Evolutionary conservation across 108 stramenopile species (phyloP).

Genomic region (Skeletonema menzelii): DNA sequence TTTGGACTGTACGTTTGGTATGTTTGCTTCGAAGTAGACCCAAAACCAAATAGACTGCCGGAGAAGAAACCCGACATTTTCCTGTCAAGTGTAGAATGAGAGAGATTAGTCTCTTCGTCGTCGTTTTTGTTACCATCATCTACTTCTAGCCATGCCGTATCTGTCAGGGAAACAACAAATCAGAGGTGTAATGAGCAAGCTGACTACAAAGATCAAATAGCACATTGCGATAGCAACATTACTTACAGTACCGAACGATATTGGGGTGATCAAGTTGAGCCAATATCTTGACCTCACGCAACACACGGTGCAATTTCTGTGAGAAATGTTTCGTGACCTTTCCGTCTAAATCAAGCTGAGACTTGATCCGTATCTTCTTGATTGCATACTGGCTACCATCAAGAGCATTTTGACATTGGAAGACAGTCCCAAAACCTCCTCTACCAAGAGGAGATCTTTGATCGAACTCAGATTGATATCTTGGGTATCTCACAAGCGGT

Average conservation of each 20-base stretch:
- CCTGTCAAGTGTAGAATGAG: conserved; percentile 19
- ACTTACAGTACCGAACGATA: conserved; percentile 89
- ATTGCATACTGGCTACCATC: conserved; percentile 94
- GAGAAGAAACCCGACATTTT: conserved; percentile 15
- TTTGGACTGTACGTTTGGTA: conserved; percentile 12
- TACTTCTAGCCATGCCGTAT: conserved; percentile 95
- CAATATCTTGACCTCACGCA: conserved; percentile 95
- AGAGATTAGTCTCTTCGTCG: conserved; percentile 29
- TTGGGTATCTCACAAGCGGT: conserved; percentile 80
- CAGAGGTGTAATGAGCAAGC: not conserved
- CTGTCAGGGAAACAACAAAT: not conserved
- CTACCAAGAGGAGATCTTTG: conserved; percentile 75
- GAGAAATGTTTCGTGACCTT: conserved; percentile 58
- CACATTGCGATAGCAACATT: not conserved
- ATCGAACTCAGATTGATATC: conserved; percentile 82
- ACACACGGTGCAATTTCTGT: conserved; percentile 73
- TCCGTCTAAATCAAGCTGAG: conserved; percentile 44
- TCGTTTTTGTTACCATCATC: conserved; percentile 39
- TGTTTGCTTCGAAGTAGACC: conserved; percentile 22
- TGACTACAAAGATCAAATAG: not conserved
- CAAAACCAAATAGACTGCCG: conserved; percentile 33
- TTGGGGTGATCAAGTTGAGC: conserved; percentile 92
- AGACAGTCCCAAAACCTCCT: conserved; percentile 92
- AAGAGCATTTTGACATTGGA: conserved; percentile 73
- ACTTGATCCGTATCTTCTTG: conserved; percentile 86